Conservation (phyloP, 164 flowering plant genomes). For the grape (Vitis vinifera) region DNA sequence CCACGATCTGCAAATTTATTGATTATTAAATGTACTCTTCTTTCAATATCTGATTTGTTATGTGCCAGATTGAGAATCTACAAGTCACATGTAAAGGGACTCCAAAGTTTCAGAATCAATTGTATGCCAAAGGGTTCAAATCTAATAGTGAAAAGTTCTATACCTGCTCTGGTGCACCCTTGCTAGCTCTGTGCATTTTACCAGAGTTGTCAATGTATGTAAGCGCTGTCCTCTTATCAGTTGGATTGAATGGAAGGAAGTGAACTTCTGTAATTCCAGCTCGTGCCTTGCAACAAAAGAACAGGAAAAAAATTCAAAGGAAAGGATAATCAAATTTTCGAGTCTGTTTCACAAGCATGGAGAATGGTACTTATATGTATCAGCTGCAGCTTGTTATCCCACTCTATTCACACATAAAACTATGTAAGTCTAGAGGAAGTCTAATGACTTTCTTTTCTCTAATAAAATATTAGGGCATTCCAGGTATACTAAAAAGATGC, state of each 20-base stretch:
- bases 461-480: too few relatives aligned
- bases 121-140: background rate
- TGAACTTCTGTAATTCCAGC: slow-evolving; percentile 33
- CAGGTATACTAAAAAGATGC: too few relatives aligned
- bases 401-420: too few relatives aligned
- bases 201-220: slow-evolving; percentile 29
- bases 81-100: background rate
- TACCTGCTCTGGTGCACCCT: slow-evolving; percentile 45
- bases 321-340: too few relatives aligned
- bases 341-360: too few relatives aligned
- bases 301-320: too few relatives aligned
- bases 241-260: slow-evolving; percentile 38
- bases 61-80: slow-evolving; percentile 20
- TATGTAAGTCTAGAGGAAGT: too few relatives aligned
- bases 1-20: slow-evolving; percentile 24
- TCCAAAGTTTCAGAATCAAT: background rate
- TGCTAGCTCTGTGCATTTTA: slow-evolving; percentile 34
- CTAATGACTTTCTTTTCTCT: too few relatives aligned
- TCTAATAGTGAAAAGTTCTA: too few relatives aligned
- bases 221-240: slow-evolving; percentile 34
- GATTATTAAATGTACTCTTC: slow-evolving; percentile 12
- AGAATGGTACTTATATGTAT: too few relatives aligned
- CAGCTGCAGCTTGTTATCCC: too few relatives aligned
- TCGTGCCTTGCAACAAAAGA: slow-evolving; percentile 9
- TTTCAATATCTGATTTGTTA: slow-evolving; percentile 15